Percentiles rank a stretch among this genome's conserved stretches.
These are phyloP conservation scores for Geotrichum klebahnii DNA, from an alignment of 1,139 yeast species.

Conservation along the genomic window DNA sequence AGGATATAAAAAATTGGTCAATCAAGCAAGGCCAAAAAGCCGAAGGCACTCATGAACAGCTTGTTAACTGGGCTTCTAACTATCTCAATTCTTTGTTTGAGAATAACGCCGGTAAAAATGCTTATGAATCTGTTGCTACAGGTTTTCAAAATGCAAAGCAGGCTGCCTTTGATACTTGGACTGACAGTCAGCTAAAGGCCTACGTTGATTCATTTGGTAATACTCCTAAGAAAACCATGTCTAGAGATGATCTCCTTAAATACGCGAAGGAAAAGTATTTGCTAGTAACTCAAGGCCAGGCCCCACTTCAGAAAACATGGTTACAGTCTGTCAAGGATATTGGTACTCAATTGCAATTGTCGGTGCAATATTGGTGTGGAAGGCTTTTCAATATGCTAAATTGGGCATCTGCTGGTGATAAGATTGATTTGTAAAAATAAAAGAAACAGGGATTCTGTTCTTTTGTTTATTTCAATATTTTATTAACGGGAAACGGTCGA, in stretches of 20 bases:
- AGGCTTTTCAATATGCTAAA: no score
- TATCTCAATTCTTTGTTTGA: background rate
- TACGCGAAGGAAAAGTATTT: background rate
- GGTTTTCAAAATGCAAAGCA: conserved; percentile 35
- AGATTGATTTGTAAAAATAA: no score
- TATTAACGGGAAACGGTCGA: no score
- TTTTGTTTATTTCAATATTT: no score
- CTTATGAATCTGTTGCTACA: conserved; percentile 25
- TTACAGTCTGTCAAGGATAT: background rate
- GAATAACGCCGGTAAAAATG: background rate
- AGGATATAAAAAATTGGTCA: conserved; percentile 13
- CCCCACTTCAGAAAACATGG: background rate
- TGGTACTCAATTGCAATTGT: no score
- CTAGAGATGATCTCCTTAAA: background rate
- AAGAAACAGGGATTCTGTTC: no score
- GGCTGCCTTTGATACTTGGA: conserved; percentile 49
- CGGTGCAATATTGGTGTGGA: no score
- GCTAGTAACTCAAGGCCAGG: background rate
- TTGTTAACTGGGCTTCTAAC: conserved; percentile 1
- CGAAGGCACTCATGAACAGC: conserved; percentile 9
- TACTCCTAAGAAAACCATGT: background rate
- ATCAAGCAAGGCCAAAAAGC: conserved; percentile 12
- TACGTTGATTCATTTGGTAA: conserved; percentile 35
- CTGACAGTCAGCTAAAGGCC: conserved; percentile 50
- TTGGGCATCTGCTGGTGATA: no score